Conservation (phyloP, 2,329 filamentous ascomycete species). For the Ustulina deusta region DNA sequence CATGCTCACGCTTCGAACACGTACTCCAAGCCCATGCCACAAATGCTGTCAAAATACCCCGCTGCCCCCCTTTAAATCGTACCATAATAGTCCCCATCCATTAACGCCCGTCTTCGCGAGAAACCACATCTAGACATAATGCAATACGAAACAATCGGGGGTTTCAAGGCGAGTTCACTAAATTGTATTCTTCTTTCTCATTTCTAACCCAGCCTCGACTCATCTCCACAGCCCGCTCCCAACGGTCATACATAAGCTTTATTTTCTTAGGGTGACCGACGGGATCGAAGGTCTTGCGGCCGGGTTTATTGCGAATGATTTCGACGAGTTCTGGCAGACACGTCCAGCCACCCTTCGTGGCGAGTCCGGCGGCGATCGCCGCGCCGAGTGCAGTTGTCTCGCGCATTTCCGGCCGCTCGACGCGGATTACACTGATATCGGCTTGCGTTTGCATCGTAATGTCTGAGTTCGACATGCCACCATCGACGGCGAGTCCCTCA, state of each 20-base stretch:
- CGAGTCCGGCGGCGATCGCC: conserved; percentile 89
- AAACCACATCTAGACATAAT: conserved; percentile 15
- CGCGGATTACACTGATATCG: conserved; percentile 83
- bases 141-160: not conserved
- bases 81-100: conserved; percentile 2
- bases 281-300: conserved; percentile 77
- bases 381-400: conserved; percentile 91
- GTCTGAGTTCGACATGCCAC: conserved; percentile 89
- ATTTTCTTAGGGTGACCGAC: conserved; percentile 62
- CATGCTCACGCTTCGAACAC: conserved; percentile 13
- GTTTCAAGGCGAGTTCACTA: conserved; percentile 19
- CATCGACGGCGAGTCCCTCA: conserved; percentile 82
- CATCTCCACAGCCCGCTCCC: conserved; percentile 71
- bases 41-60: not conserved
- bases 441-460: conserved; percentile 94
- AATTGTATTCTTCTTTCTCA: conserved; percentile 44
- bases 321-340: conserved; percentile 78
- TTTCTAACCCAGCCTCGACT: conserved; percentile 65
- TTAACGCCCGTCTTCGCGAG: conserved; percentile 16
- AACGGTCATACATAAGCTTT: conserved; percentile 62
- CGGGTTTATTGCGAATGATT: conserved; percentile 73
- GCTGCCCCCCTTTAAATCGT: not conserved
- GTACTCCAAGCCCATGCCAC: conserved; percentile 33
- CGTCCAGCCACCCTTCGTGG: conserved; percentile 78
- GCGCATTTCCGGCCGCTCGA: conserved; percentile 87